Base-by-base conservation (phyloP, 2,329 filamentous ascomycete species). In the Apiospora malaysiana region DNA sequence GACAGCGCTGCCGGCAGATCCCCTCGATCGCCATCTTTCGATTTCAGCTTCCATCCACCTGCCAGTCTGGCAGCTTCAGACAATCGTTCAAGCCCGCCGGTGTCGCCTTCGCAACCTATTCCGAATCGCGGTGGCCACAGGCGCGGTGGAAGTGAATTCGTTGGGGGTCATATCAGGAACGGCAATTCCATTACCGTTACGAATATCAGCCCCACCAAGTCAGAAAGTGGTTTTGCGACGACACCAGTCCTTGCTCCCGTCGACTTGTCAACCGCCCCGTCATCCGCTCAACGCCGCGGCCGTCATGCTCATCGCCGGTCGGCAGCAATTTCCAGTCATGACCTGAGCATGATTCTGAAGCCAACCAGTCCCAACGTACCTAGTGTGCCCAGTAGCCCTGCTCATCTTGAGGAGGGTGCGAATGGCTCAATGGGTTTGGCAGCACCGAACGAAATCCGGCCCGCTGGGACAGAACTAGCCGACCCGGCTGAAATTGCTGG, bases 111-210 rank as follows among this genome's bases (percentile, higher is more conserved):
- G 21, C 87, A 88, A 47, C 79, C 83, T 1, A 80, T 83, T 8
- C 86, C 90, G 23, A 84, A 83, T 43, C 90, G 91, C 27, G 93
- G 94, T 78, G 91, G 92, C 42, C 95, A 97, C 80, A 88, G 91
- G 76, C 89, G 95, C 77, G 93, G 93, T 69, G 92, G 91, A 40
- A 97, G 94, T 79, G 94, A 97, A 79, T 94, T 97, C 77, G 93
- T 97, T 66, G 94, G 94, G 47, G 93, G 92, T 9, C 92, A 92
- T 75, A 82, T 87, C 74, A 84, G 89, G 75, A 81, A 86, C 81
- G 83, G 88, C 16, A 88, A 87, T 66, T 84, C 87, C 0, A 89
- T 90, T 68, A 87, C 88, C 12, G 82, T 89, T 9, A 85, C 93
- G 82, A 93, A 89, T 80, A 88, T 89, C 16, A 94, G 91, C 76